Conservation (phyloP, 768 basidiomycete genomes). For the Trametes sanguinea region DNA sequence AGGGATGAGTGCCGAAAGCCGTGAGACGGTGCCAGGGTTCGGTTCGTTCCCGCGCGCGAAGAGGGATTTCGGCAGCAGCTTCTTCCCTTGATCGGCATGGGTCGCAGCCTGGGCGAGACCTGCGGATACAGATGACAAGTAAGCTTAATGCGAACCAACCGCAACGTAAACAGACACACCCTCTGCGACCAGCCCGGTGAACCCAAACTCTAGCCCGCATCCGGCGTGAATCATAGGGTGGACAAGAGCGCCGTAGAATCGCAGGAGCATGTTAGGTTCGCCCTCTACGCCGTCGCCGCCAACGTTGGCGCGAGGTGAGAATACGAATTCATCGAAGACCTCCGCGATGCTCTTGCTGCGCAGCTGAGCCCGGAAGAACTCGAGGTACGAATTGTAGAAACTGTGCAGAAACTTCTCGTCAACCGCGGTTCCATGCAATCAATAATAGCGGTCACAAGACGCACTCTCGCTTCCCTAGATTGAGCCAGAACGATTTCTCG, state of each 20-base stretch:
- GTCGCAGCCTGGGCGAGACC: slow-evolving; percentile 61
- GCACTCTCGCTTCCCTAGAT: slow-evolving; percentile 60
- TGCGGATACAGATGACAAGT: background rate
- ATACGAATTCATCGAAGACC: slow-evolving; percentile 62
- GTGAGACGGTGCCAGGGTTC: background rate
- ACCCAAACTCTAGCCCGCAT: slow-evolving; percentile 61
- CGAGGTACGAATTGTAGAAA: slow-evolving; percentile 59
- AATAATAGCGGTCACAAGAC: slow-evolving; percentile 14
- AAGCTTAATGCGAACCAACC: background rate
- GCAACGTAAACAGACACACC: slow-evolving; percentile 38
- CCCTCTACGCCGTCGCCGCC: slow-evolving; percentile 21
- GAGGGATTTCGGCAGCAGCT: slow-evolving; percentile 35
- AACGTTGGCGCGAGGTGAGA: slow-evolving; percentile 41
- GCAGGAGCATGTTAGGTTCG: slow-evolving; percentile 57
- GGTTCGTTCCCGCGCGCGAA: slow-evolving; percentile 19
- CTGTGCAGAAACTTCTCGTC: slow-evolving; percentile 34
- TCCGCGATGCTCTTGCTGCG: slow-evolving; percentile 45
- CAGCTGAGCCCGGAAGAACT: slow-evolving; percentile 50
- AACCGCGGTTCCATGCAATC: background rate
- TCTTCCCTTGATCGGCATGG: slow-evolving; percentile 41
- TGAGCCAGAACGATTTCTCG: slow-evolving; percentile 49
- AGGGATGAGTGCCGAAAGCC: slow-evolving; percentile 14
- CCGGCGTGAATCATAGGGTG: slow-evolving; percentile 69
- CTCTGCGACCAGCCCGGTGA: slow-evolving; percentile 62
- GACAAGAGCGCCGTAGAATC: slow-evolving; percentile 56